A percentile compares a stretch with the other conserved stretches of the same genome.
Conservation (phyloP, 768 basidiomycete genomes). For the Pisolithus tinctorius region DNA sequence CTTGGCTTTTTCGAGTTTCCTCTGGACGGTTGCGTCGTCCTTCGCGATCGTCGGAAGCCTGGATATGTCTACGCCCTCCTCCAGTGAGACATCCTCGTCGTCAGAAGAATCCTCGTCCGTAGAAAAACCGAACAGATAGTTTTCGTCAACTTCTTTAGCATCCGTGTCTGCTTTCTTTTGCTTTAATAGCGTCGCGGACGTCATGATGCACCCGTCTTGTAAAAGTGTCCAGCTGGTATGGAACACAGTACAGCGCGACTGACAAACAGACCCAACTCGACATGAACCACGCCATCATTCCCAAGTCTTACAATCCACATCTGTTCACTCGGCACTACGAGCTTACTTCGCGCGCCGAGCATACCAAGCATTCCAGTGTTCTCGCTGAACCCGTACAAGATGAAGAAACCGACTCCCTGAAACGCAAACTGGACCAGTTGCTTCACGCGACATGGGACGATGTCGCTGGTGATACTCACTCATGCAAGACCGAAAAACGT, state of each 20-base stretch:
- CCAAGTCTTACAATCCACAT: constrained; percentile 45
- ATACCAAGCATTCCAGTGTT: constrained; percentile 7
- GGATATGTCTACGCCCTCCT: constrained; percentile 57
- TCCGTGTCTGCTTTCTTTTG: background rate
- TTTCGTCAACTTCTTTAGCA: constrained; percentile 23
- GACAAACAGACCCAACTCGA: constrained; percentile 19
- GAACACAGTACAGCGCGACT: background rate
- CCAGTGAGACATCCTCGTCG: constrained; percentile 62
- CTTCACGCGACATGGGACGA: constrained; percentile 18
- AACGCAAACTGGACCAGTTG: constrained; percentile 16
- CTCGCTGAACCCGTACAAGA: constrained; percentile 2
- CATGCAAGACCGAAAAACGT: background rate
- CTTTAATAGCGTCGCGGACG: constrained; percentile 4
- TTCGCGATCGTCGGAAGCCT: constrained; percentile 84
- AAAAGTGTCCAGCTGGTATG: background rate
- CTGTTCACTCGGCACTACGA: constrained; percentile 26
- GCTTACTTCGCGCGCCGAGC: constrained; percentile 31
- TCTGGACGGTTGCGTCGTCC: constrained; percentile 75
- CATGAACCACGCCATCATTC: constrained; percentile 18
- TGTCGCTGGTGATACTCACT: constrained; percentile 1
- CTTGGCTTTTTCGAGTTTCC: constrained; percentile 53
- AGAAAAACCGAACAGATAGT: constrained; percentile 65
- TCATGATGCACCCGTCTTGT: background rate
- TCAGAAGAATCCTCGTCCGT: constrained; percentile 72
- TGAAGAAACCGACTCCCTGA: constrained; percentile 8